These are phyloP conservation scores for Phaeosphaeria sp. DNA, from an alignment of 2,329 filamentous ascomycete species.

Conservation along the genomic window DNA sequence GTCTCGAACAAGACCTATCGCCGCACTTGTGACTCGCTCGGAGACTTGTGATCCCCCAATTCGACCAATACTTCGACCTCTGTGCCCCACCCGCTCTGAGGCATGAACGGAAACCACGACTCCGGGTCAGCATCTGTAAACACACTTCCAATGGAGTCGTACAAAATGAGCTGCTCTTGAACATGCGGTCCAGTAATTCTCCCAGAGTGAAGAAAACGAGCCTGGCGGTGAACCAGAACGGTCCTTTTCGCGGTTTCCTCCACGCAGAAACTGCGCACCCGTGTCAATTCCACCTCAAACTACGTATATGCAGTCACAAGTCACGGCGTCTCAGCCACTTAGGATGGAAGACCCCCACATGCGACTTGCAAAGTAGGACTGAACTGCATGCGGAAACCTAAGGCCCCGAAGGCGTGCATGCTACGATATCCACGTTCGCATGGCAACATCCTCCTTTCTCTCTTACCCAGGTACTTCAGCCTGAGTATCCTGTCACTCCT, in stretches of 20 bases:
- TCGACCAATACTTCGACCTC: slow-evolving; percentile 4
- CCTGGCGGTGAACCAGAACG: not conserved
- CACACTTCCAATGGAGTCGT: not conserved
- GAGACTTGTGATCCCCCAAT: not conserved
- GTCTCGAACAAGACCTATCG: slow-evolving; percentile 1
- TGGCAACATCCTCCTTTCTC: slow-evolving; percentile 6
- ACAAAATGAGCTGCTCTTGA: slow-evolving; percentile 1
- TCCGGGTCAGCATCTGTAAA: not conserved
- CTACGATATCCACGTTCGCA: slow-evolving; percentile 2
- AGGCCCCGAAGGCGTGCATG: slow-evolving; percentile 10
- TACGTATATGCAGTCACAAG: slow-evolving; percentile 8
- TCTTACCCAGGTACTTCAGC: slow-evolving; percentile 7
- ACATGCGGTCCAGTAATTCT: slow-evolving; percentile 5
- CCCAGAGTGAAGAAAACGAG: not conserved
- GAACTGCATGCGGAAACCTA: slow-evolving; percentile 9
- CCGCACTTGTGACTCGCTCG: slow-evolving; percentile 1
- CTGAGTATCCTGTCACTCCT: slow-evolving; percentile 14
- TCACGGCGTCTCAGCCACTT: slow-evolving; percentile 10
- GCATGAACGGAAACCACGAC: slow-evolving; percentile 3
- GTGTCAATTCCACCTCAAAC: slow-evolving; percentile 9
- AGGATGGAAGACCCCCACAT: slow-evolving; percentile 8
- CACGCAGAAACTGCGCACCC: slow-evolving; percentile 1
- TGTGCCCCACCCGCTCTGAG: slow-evolving; percentile 2
- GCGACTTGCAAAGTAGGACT: slow-evolving; percentile 8
- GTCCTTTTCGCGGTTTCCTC: not conserved